These are phyloP conservation scores for Bolboschoenus planiculmis DNA, from an alignment of 176 grass and related monocot species.

Conservation along the genomic window DNA sequence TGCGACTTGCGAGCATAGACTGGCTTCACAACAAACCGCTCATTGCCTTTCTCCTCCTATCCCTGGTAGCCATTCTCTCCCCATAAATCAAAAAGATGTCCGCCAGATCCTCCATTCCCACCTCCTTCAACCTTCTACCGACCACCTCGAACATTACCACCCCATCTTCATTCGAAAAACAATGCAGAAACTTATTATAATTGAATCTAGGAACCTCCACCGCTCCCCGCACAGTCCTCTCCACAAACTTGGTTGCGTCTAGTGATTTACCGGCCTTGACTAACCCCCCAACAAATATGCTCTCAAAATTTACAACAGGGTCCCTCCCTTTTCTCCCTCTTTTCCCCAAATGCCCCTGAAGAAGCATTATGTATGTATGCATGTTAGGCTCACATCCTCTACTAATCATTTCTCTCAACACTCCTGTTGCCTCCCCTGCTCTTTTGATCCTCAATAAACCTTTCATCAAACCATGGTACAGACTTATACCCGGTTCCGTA, in stretches of 20 bases:
- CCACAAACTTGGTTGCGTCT: conserved; percentile 68
- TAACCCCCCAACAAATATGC: conserved; percentile 78
- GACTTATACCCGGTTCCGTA: conserved; percentile 33
- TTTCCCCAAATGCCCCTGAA: conserved; percentile 80
- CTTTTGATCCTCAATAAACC: conserved; percentile 66
- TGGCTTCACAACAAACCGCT: conserved; percentile 23
- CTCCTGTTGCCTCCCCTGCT: conserved; percentile 45
- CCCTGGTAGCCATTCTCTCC: conserved; percentile 79
- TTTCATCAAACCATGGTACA: conserved; percentile 82
- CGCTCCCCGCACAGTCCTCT: conserved; percentile 67
- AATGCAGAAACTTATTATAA: conserved; percentile 75
- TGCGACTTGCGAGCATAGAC: background rate
- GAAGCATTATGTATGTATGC: conserved; percentile 90
- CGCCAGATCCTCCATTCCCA: conserved; percentile 53
- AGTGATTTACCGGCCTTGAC: conserved; percentile 67
- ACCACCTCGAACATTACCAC: conserved; percentile 60
- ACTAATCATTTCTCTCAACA: conserved; percentile 60
- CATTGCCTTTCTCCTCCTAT: conserved; percentile 58
- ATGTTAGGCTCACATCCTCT: conserved; percentile 60
- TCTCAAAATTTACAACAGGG: conserved; percentile 67
- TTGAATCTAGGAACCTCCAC: conserved; percentile 70
- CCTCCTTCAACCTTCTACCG: conserved; percentile 45
- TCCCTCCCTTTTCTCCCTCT: conserved; percentile 65
- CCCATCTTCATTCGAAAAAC: conserved; percentile 66
- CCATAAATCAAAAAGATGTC: conserved; percentile 67